These are phyloP conservation scores for Ustilago loliicola DNA, from an alignment of 1,284 basidiomycete genomes.

Conservation along the genomic window DNA sequence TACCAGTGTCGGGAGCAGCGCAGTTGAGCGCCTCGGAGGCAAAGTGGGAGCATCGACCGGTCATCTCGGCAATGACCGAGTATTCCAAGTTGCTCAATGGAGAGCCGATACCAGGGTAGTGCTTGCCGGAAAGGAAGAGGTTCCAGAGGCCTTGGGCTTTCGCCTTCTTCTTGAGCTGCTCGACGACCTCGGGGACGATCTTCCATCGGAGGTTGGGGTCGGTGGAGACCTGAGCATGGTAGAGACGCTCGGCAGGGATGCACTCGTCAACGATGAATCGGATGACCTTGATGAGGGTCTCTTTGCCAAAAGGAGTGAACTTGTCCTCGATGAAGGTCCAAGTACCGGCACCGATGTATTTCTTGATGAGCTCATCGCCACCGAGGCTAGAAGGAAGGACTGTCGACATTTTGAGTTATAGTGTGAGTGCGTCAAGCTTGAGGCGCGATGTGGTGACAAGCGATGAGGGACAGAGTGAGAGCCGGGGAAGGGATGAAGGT, in stretches of 20 bases:
- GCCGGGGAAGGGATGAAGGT: not conserved
- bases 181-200: constrained; percentile 83
- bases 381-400: constrained; percentile 38
- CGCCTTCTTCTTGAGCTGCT: constrained; percentile 88
- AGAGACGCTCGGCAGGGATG: constrained; percentile 82
- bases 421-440: constrained; percentile 1
- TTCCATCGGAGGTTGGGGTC: constrained; percentile 86
- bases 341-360: constrained; percentile 60
- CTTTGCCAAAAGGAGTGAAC: constrained; percentile 86
- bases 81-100: constrained; percentile 95
- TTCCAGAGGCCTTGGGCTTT: constrained; percentile 94
- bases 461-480: not conserved
- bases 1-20: constrained; percentile 91
- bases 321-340: constrained; percentile 71
- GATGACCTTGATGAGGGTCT: constrained; percentile 85
- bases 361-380: constrained; percentile 57
- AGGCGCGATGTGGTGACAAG: not conserved
- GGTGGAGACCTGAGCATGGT: constrained; percentile 84
- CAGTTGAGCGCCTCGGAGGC: constrained; percentile 91
- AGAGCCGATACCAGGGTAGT: constrained; percentile 85
- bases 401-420: constrained; percentile 27
- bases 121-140: constrained; percentile 91
- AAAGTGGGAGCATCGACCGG: constrained; percentile 84
- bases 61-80: constrained; percentile 93
- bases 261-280: constrained; percentile 89